These are phyloP conservation scores for Picea glauca DNA, from an alignment of 75 land plant species.

Conservation along the genomic window DNA sequence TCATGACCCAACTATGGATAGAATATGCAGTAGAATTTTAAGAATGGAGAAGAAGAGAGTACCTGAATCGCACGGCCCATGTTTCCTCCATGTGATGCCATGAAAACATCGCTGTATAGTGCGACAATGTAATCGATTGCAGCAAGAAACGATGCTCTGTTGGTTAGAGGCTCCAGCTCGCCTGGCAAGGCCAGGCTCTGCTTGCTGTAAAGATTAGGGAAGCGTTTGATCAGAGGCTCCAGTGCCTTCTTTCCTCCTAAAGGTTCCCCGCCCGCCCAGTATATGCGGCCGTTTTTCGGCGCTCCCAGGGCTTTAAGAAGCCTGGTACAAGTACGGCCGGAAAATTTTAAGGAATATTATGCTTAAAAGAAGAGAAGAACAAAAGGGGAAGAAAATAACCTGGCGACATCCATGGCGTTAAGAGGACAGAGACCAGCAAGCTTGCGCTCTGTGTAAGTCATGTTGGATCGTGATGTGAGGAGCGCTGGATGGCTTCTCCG, in stretches of 20 bases:
- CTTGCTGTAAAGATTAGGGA: slow-evolving; percentile 66
- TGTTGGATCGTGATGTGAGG: no score
- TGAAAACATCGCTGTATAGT: slow-evolving; percentile 71
- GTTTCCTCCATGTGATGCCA: slow-evolving; percentile 92
- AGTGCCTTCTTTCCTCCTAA: slow-evolving; percentile 64
- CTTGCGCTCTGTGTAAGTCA: no score
- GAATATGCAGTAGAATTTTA: neutral
- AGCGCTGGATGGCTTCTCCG: no score
- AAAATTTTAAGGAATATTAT: neutral
- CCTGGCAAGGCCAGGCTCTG: slow-evolving; percentile 52
- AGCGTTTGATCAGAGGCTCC: slow-evolving; percentile 43
- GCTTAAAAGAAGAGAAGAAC: neutral
- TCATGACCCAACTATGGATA: neutral
- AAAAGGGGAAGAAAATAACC: no score
- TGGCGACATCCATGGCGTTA: no score
- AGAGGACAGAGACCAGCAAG: no score
- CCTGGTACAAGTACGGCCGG: slow-evolving; percentile 20
- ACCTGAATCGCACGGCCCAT: slow-evolving; percentile 77
- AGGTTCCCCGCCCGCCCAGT: slow-evolving; percentile 85
- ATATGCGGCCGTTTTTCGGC: slow-evolving; percentile 47
- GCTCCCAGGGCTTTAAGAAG: slow-evolving; percentile 77
- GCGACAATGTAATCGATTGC: slow-evolving; percentile 79
- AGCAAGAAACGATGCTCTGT: slow-evolving; percentile 65
- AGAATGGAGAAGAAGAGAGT: neutral
- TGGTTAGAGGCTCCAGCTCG: slow-evolving; percentile 58